Evolutionary conservation across 1,284 basidiomycete genomes (phyloP), one percentile per base, ranked within the genome.

Genomic region (Schizophyllum amplum): DNA sequence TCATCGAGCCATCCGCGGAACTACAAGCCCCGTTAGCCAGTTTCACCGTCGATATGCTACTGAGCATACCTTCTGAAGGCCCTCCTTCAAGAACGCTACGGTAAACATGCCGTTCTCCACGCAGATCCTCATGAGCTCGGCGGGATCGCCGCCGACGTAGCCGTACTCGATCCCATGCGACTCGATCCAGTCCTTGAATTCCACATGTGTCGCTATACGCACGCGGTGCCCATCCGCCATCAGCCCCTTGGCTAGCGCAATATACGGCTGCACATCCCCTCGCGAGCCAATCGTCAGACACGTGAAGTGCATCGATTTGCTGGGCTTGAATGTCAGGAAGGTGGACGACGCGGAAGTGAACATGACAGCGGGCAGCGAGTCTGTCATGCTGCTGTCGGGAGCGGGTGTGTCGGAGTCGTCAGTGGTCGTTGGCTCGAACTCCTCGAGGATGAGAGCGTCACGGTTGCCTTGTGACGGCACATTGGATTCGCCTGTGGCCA

Each of bases 1-100:
- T 98, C 96, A 67, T 98, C 96, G 54, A 98, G 77, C 96, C 96
- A 99, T 22, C 90, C 92, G 56, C 96, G 88, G 77, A 98, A 98
- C 87, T 94, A 65, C 17, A 51, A 50, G 11, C 2, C 11, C 3
- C 11, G 48, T 50, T 5, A 50, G 20, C n/a, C n/a, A n/a, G n/a
- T n/a, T n/a, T n/a, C n/a, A n/a, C n/a, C n/a, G n/a, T n/a, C n/a
- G 11, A 46, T 11, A 46, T 46, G n/a, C n/a, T 46, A n/a, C 11
- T 46, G 42, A 20, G 4, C 48, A 58, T 68, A 92, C 92, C 82
- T 94, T 96, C 59, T 84, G 79, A 52, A 98, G 71, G 11, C 87
- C 89, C 68, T 98, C 96, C 67, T 88, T 94, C 66, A 98, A 72
- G 72, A 98, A 98, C 0, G 93, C 84, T 26, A 98, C 87, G 0